Conservation (phyloP, 495 filamentous ascomycete species). For the Lichenothelia convexa region DNA sequence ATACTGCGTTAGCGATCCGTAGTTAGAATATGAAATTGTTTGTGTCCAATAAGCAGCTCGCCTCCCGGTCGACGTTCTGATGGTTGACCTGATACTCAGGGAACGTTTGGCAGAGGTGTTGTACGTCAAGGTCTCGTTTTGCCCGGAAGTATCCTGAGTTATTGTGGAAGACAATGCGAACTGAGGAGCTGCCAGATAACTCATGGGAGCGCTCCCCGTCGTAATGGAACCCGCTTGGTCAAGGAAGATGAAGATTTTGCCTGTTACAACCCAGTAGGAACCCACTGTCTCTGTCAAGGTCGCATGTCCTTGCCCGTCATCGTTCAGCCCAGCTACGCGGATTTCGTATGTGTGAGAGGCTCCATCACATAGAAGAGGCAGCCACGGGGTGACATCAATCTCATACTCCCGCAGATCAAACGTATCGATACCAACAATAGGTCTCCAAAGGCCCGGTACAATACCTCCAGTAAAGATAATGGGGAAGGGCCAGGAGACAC, state of each 20-base stretch:
- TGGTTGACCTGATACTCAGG: slow-evolving; percentile 33
- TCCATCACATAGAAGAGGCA: slow-evolving; percentile 50
- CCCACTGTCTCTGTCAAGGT: slow-evolving; percentile 41
- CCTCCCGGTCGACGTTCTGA: slow-evolving; percentile 26
- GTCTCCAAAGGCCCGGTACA: slow-evolving; percentile 63
- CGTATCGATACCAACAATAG: slow-evolving; percentile 68
- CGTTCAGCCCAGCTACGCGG: slow-evolving; percentile 43
- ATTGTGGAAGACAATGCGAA: slow-evolving; percentile 22
- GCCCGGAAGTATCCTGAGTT: slow-evolving; percentile 28
- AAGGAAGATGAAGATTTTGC: slow-evolving; percentile 64
- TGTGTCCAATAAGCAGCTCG: slow-evolving; percentile 42
- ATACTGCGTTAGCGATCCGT: slow-evolving; percentile 34
- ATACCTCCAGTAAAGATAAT: slow-evolving; percentile 81
- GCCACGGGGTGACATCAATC: slow-evolving; percentile 67
- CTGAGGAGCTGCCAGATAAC: slow-evolving; percentile 23
- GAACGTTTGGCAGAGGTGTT: slow-evolving; percentile 36
- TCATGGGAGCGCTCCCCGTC: slow-evolving; percentile 24
- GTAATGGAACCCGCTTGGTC: slow-evolving; percentile 32
- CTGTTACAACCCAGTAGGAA: slow-evolving; percentile 67
- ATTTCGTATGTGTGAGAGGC: slow-evolving; percentile 52
- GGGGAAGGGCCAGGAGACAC: slow-evolving; percentile 72
- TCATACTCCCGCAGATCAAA: slow-evolving; percentile 70
- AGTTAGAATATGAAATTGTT: slow-evolving; percentile 29
- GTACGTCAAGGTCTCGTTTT: slow-evolving; percentile 44
- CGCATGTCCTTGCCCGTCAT: slow-evolving; percentile 27